Evolutionary conservation across 768 basidiomycete genomes (phyloP).

Genomic region (Suillus subalutaceus): DNA sequence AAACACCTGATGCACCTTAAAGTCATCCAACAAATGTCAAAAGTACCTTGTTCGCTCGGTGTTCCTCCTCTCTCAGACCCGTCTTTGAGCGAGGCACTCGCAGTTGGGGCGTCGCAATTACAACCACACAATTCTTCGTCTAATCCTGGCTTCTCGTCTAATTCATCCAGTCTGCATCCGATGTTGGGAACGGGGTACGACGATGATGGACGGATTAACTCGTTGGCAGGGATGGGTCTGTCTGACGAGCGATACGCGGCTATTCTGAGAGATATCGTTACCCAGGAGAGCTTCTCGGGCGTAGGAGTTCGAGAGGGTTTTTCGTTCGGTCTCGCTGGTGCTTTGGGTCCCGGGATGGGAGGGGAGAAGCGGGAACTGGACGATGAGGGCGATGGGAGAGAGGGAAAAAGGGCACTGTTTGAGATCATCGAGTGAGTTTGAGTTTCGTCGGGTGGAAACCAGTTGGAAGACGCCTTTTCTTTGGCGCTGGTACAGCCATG

Average conservation of each 20-base stretch:
- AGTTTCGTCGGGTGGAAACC: background rate
- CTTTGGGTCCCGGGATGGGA: conserved; percentile 10
- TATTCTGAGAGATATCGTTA: conserved; percentile 75
- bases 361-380: conserved; percentile 41
- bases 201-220: conserved; percentile 63
- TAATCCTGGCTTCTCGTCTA: conserved; percentile 11
- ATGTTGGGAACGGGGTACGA: conserved; percentile 26
- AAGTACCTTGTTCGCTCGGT: conserved; percentile 65
- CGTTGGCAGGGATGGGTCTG: conserved; percentile 84
- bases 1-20: conserved; percentile 90
- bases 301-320: conserved; percentile 22
- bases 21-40: conserved; percentile 77
- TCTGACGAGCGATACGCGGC: conserved; percentile 85
- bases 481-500: background rate
- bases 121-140: conserved; percentile 28
- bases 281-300: conserved; percentile 59
- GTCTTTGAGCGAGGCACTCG: conserved; percentile 57
- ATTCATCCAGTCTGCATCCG: conserved; percentile 6
- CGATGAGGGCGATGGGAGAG: conserved; percentile 18
- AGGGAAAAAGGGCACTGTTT: conserved; percentile 61
- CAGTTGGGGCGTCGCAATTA: conserved; percentile 38
- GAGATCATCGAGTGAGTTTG: conserved; percentile 55
- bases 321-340: conserved; percentile 18
- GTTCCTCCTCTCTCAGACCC: conserved; percentile 62
- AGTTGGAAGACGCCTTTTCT: no score